phyloP scores from a whole-genome alignment of 2,329 filamentous ascomycete species.

The Gnomoniopsis sp. region DNA sequence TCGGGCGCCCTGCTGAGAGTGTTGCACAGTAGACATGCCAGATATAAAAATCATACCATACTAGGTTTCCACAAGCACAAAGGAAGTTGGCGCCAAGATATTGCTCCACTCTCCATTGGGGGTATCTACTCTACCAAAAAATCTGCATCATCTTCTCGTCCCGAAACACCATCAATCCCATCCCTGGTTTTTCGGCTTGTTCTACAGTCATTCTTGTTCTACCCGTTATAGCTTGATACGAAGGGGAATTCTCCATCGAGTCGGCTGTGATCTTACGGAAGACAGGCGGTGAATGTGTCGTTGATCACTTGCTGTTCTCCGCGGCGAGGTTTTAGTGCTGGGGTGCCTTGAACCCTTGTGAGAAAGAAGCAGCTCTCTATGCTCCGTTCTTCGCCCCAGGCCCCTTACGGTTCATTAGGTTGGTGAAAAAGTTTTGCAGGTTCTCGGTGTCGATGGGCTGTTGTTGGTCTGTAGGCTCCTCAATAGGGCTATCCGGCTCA shows the following conservation, averaged over 20 bases:
- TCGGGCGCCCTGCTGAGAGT: no score
- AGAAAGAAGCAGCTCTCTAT: conserved; percentile 7
- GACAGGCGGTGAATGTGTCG: neutral
- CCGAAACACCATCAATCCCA: neutral
- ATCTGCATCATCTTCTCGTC: conserved; percentile 1
- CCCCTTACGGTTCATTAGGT: conserved; percentile 54
- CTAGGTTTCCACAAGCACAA: no score
- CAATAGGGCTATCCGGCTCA: conserved; percentile 37
- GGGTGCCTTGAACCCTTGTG: neutral
- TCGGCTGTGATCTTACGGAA: neutral
- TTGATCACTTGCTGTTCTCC: neutral
- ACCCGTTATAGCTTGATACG: neutral
- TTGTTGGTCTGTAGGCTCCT: conserved; percentile 26
- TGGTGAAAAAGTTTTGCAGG: conserved; percentile 57
- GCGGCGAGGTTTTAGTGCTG: neutral
- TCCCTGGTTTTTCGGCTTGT: neutral
- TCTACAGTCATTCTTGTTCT: neutral
- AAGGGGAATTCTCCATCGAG: neutral
- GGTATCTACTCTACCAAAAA: conserved; percentile 41
- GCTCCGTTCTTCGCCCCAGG: conserved; percentile 19
- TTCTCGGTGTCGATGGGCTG: conserved; percentile 53
- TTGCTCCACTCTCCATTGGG: conserved; percentile 24
- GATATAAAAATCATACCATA: no score
- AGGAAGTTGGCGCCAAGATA: neutral
- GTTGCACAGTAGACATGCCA: no score